phyloP scores from a whole-genome alignment of 768 basidiomycete species.

The Kwoniella shandongensis region DNA sequence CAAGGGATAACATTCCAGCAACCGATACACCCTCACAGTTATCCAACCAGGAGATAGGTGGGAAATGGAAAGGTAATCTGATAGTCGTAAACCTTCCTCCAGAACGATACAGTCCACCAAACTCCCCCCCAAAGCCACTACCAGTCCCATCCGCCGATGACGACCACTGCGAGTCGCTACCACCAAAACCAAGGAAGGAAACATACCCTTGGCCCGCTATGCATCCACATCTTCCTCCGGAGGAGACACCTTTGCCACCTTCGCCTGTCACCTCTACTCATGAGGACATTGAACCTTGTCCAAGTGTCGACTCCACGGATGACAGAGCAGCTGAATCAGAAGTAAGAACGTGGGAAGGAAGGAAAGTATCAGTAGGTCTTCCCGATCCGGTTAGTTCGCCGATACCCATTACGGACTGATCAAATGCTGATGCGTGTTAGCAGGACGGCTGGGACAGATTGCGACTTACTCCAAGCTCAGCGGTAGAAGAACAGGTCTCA shows the following conservation, averaged over 20 bases:
- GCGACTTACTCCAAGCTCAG: background rate
- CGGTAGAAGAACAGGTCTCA: background rate
- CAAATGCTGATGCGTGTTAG: background rate
- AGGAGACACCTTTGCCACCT: slow-evolving; percentile 10
- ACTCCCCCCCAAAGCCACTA: slow-evolving; percentile 7
- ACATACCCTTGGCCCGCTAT: slow-evolving; percentile 8
- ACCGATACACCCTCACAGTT: too few relatives aligned
- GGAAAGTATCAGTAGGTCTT: slow-evolving; percentile 14
- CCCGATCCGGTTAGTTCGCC: slow-evolving; percentile 13
- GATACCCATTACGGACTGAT: background rate
- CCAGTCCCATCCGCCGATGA: background rate
- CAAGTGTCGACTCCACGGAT: background rate
- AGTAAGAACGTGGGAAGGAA: slow-evolving; percentile 17
- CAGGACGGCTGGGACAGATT: slow-evolving; percentile 18
- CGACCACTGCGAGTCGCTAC: background rate
- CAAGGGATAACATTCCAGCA: too few relatives aligned
- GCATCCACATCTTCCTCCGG: background rate
- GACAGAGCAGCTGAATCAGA: background rate
- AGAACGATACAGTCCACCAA: slow-evolving; percentile 6
- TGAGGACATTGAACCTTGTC: too few relatives aligned
- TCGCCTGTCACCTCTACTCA: too few relatives aligned
- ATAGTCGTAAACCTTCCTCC: slow-evolving; percentile 21
- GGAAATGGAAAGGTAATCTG: slow-evolving; percentile 14
- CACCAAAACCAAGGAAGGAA: slow-evolving; percentile 14
- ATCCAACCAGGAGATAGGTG: too few relatives aligned